A percentile compares a stretch with the other conserved stretches of the same genome.
phyloP scores from a whole-genome alignment of 345 rosid species.

The Pistacia vera region DNA sequence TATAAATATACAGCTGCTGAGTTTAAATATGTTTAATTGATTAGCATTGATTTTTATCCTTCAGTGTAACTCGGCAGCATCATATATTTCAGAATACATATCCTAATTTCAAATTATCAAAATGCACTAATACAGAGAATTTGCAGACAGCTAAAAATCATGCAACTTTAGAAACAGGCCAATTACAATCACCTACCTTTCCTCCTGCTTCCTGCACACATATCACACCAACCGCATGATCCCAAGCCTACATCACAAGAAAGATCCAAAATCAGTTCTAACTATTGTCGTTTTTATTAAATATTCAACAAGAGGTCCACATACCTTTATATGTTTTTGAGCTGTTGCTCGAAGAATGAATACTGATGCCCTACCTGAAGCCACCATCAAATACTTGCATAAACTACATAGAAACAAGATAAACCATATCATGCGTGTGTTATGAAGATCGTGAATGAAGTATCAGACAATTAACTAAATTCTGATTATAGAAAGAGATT shows the following conservation, averaged over 20 bases:
- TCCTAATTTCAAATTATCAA: neutral
- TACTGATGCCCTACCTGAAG: constrained; percentile 69
- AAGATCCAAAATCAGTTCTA: constrained; percentile 14
- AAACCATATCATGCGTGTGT: constrained; percentile 19
- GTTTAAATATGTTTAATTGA: neutral
- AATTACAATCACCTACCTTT: constrained; percentile 48
- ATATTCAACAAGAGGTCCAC: constrained; percentile 1
- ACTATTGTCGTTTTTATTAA: neutral
- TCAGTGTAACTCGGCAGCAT: neutral
- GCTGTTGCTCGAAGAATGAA: constrained; percentile 45
- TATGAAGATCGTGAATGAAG: neutral
- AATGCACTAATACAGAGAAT: neutral
- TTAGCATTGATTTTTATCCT: neutral
- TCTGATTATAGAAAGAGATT: neutral
- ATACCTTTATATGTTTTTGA: constrained; percentile 51
- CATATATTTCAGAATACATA: neutral
- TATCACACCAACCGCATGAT: constrained; percentile 91
- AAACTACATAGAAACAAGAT: constrained; percentile 45
- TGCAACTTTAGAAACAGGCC: neutral
- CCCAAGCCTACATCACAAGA: constrained; percentile 66
- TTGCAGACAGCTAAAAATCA: neutral
- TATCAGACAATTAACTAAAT: neutral
- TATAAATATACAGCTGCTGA: neutral
- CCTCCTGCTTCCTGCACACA: constrained; percentile 95
- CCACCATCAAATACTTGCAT: constrained; percentile 79